Base-by-base conservation (phyloP, 2,329 filamentous ascomycete species). In the Saccharata proteae region DNA sequence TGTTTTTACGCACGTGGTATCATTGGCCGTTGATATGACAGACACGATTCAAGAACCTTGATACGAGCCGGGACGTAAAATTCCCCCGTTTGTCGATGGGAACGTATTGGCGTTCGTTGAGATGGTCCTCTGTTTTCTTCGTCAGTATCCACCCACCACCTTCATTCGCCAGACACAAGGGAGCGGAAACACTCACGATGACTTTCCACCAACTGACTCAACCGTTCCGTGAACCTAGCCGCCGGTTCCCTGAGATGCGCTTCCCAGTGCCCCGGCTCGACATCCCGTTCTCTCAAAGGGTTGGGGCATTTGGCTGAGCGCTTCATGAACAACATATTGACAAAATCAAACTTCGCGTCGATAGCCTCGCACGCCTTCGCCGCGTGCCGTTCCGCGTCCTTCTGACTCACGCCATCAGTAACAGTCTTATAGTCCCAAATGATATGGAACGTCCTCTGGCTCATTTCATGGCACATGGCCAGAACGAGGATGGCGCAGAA, bases 401-500 rank as follows among this genome's bases (percentile, higher is more conserved):
- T 38, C 15, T 25, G 26, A 22, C 52, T 45, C 2, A 46, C 30
- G 18, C 44, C 37, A 23, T 37, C 25, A 30, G 51, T 54, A 10
- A 35, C 32, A 0, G 51, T 44, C 20, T 53, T 51, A 9, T 57
- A 57, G 14, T 57, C 52, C 55, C 49, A 59, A 46, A 56, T 46
- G n/a, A 61, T 44, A 26, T 61, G 55, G 4, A 64, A 49, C 0
- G 58, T 61, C 38, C 58, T 58, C 35, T 67, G 62, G 18, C 59
- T 53, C 35, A 64, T 59, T 38, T 67, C 63, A 12, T 61, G 49
- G 3, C 58, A 59, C 56, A 65, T 64, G 16, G 55, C 60, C 33
- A 66, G 55, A 20, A 61, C 61, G 2, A 65, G 48, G 23, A 64
- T 56, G 16, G 58, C 52, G 30, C 60, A 52, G 38, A 67, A 65